Base-by-base conservation (phyloP, 2,329 filamentous ascomycete species). In the Juglanconis oblonga region DNA sequence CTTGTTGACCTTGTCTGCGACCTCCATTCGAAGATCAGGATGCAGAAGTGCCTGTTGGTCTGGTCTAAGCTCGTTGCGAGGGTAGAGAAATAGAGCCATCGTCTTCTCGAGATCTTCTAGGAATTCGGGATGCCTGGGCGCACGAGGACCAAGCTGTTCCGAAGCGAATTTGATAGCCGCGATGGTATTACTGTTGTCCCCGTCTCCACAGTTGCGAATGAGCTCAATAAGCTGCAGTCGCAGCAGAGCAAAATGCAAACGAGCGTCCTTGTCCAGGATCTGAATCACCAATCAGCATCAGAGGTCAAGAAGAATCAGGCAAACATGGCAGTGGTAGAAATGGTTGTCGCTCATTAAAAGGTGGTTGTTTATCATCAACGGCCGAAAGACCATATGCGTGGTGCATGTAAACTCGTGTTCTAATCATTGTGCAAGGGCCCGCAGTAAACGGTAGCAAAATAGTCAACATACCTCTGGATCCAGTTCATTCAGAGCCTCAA, bases 371-470 rank as follows among this genome's bases (percentile, higher is more conserved):
- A 84, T 98, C 94, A 96, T 96, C 95, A 95, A 86, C 77, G 85
- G 87, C 87, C 86, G 81, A 81, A 85, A 87, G 86, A 83, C 82
- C 82, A 86, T 98, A 95, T 92, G 95, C 92, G 95, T 99, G 95
- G 95, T 99, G 95, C 95, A 99, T 99, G 94, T 96, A 87, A 93
- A 89, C 83, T 84, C 80, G 71, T 74, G 71, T 82, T 91, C 81
- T 97, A 97, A 99, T 99, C 95, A 95, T 93, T 77, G 84, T 82
- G 85, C 79, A 62, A 67, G 63, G 50, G 54, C 64, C 51, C 54
- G 57, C 24, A 10, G 49, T 38, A 14, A 10, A 57, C 47, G 52
- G 47, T 57, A 55, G 54, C 59, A 3, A 49, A 51, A 48, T 2
- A 31, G 10, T 52, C 6, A 62, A 47, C 58, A 62, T 87, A 99